Evolutionary conservation across 371 early-diverging fungal species (phyloP).

Genomic region (Rhizopus sp.): DNA sequence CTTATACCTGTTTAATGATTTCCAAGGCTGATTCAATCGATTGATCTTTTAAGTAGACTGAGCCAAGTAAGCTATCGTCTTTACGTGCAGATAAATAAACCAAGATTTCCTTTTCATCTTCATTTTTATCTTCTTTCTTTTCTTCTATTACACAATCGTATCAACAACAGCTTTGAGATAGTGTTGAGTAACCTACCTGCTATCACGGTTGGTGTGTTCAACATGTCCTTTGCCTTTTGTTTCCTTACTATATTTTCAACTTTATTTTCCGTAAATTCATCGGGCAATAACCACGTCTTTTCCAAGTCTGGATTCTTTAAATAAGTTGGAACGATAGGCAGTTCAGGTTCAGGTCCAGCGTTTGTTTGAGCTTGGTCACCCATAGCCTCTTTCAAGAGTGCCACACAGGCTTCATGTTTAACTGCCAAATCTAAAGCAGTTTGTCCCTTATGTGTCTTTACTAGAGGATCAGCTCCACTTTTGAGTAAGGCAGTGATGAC

Average conservation of each 20-base stretch:
- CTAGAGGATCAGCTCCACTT: slow-evolving; percentile 57
- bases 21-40: slow-evolving; percentile 48
- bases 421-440: slow-evolving; percentile 61
- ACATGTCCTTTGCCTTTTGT: slow-evolving; percentile 24
- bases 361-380: slow-evolving; percentile 3
- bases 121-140: background rate
- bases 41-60: slow-evolving; percentile 54
- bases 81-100: slow-evolving; percentile 44
- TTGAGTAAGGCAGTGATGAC: slow-evolving; percentile 54
- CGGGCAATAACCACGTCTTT: slow-evolving; percentile 74
- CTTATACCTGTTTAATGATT: slow-evolving; percentile 46
- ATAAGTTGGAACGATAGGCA: slow-evolving; percentile 69
- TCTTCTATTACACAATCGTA: background rate
- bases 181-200: background rate
- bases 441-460: slow-evolving; percentile 60
- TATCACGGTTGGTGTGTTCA: slow-evolving; percentile 5
- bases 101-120: slow-evolving; percentile 48
- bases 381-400: slow-evolving; percentile 36
- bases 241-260: slow-evolving; percentile 33
- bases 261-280: slow-evolving; percentile 59
- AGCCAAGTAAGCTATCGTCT: slow-evolving; percentile 53
- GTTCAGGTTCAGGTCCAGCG: slow-evolving; percentile 36
- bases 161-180: slow-evolving; percentile 1
- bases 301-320: slow-evolving; percentile 69
- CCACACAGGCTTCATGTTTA: slow-evolving; percentile 40